Conservation (phyloP, 805 yeast species). For the Ogataea wickerhamii region DNA sequence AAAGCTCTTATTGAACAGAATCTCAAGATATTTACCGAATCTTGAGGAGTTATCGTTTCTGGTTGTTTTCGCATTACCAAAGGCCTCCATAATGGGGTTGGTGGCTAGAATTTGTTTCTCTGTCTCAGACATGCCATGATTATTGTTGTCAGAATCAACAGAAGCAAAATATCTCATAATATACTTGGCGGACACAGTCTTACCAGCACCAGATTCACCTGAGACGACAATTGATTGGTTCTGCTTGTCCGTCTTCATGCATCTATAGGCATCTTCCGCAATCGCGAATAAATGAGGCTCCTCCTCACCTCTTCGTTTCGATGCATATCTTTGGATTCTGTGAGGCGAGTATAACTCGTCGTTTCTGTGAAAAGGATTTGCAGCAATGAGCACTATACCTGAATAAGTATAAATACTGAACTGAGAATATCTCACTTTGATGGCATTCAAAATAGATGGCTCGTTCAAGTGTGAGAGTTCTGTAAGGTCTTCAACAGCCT, state of each 20-base stretch:
- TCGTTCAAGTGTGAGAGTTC: constrained; percentile 89
- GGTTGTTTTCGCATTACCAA: constrained; percentile 97
- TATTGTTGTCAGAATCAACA: constrained; percentile 57
- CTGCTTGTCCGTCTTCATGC: constrained; percentile 80
- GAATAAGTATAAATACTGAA: constrained; percentile 92
- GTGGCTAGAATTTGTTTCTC: constrained; percentile 95
- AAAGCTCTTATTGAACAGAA: constrained; percentile 69
- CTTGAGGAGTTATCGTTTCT: constrained; percentile 97
- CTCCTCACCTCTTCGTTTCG: constrained; percentile 87
- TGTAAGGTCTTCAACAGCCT: constrained; percentile 92
- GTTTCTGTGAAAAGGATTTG: constrained; percentile 90
- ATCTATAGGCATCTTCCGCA: constrained; percentile 95
- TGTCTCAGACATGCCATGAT: constrained; percentile 76
- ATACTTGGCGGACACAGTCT: constrained; percentile 94
- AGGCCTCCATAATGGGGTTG: constrained; percentile 95
- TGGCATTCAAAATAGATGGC: constrained; percentile 94
- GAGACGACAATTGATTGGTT: constrained; percentile 96
- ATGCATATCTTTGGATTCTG: constrained; percentile 91
- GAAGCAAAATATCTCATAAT: constrained; percentile 97
- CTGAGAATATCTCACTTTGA: constrained; percentile 82
- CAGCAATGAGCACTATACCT: constrained; percentile 94
- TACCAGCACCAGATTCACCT: constrained; percentile 99
- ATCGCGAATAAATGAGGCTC: constrained; percentile 97
- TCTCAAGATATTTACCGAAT: constrained; percentile 94
- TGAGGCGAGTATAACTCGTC: constrained; percentile 90